Evolutionary conservation across 139 green algal species (phyloP).

Genomic region (Marvania coccoides): DNA sequence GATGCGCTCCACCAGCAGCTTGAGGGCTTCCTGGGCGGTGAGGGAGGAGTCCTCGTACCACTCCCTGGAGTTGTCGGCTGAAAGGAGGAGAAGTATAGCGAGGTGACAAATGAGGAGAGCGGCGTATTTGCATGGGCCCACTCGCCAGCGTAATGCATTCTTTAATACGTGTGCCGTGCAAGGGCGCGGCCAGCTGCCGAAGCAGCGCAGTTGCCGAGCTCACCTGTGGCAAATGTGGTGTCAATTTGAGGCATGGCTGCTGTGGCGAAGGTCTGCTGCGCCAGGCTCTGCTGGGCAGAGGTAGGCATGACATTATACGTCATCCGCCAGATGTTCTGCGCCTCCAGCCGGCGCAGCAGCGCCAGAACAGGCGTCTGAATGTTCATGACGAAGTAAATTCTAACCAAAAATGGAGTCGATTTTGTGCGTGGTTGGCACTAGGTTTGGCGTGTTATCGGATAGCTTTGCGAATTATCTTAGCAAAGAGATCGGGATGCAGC

Average conservation of each 20-base stretch:
- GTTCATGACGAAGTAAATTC: no score
- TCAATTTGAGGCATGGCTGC: not conserved
- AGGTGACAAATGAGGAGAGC: no score
- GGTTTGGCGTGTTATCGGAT: no score
- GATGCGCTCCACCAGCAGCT: slow-evolving; percentile 29
- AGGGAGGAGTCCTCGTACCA: slow-evolving; percentile 20
- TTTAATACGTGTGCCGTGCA: no score
- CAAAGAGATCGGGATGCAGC: no score
- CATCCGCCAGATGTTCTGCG: slow-evolving; percentile 29
- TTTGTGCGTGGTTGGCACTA: no score
- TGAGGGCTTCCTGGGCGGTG: slow-evolving; percentile 23
- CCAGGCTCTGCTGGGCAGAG: not conserved
- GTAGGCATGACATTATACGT: slow-evolving; percentile 4
- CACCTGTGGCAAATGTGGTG: not conserved
- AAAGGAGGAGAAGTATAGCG: not conserved
- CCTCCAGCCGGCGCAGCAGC: slow-evolving; percentile 21
- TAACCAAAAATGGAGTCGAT: no score
- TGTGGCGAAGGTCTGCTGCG: not conserved
- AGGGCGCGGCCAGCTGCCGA: not conserved
- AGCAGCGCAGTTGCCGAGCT: not conserved
- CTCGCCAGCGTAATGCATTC: no score
- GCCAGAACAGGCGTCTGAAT: slow-evolving; percentile 14
- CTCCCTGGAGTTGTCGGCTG: not conserved
- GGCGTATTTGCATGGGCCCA: no score
- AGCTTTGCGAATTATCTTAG: no score